Conservation (phyloP, 2,329 filamentous ascomycete species). For the Pseudogymnoascus sp. region DNA sequence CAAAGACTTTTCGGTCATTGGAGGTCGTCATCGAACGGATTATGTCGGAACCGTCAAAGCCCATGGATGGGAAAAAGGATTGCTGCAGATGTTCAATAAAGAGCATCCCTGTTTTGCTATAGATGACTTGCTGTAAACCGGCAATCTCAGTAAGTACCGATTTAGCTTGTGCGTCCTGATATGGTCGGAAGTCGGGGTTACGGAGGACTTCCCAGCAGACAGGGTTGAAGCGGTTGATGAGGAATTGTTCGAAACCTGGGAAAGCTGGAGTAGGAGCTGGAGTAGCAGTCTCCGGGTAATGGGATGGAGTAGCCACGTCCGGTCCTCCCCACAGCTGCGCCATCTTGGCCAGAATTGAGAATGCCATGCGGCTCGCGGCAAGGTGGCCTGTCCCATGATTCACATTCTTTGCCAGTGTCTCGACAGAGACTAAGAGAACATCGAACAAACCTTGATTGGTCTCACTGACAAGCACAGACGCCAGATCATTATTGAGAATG, state of each 20-base stretch:
- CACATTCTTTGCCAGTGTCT: slow-evolving; percentile 72
- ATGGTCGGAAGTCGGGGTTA: slow-evolving; percentile 69
- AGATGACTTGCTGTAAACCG: slow-evolving; percentile 77
- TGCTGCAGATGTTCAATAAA: slow-evolving; percentile 65
- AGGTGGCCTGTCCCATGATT: slow-evolving; percentile 50
- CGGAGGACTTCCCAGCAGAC: slow-evolving; percentile 84
- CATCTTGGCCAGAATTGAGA: slow-evolving; percentile 76
- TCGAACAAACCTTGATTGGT: slow-evolving; percentile 88
- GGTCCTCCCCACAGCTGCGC: slow-evolving; percentile 84
- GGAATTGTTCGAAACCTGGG: slow-evolving; percentile 85
- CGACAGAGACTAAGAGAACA: slow-evolving; percentile 74
- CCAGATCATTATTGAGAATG: slow-evolving; percentile 84
- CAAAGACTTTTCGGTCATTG: slow-evolving; percentile 52
- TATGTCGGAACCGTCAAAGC: slow-evolving; percentile 53
- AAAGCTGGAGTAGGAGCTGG: slow-evolving; percentile 50
- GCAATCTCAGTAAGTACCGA: slow-evolving; percentile 85
- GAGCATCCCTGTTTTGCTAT: slow-evolving; percentile 75
- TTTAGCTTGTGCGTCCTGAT: slow-evolving; percentile 74
- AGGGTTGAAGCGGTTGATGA: slow-evolving; percentile 80
- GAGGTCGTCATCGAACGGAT: slow-evolving; percentile 49
- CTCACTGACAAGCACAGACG: slow-evolving; percentile 78
- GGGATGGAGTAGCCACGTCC: slow-evolving; percentile 53
- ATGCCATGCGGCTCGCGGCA: slow-evolving; percentile 60
- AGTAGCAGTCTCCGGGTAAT: slow-evolving; percentile 39
- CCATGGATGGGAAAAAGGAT: slow-evolving; percentile 55